A percentile compares a stretch with the other conserved stretches of the same genome.
phyloP scores from a whole-genome alignment of 2,329 filamentous ascomycete genomes.

The Trichoderma semiorbis region DNA sequence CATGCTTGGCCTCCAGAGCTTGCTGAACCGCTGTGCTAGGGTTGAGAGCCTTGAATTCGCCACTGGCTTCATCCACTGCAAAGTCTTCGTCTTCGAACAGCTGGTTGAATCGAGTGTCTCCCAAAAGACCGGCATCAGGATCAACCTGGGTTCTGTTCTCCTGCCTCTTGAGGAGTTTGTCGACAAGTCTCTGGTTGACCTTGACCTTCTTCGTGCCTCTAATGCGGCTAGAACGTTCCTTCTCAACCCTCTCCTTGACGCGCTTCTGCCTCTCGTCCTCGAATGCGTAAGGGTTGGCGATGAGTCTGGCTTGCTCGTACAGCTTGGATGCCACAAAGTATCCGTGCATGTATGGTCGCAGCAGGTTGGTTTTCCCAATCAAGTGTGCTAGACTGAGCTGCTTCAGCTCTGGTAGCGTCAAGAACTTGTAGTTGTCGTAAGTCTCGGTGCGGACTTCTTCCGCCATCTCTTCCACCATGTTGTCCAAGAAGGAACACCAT shows the following conservation, averaged over 20 bases:
- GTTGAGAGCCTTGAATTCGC: slow-evolving; percentile 85
- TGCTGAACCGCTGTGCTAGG: slow-evolving; percentile 65
- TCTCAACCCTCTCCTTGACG: slow-evolving; percentile 92
- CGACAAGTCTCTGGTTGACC: slow-evolving; percentile 81
- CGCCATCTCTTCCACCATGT: slow-evolving; percentile 97
- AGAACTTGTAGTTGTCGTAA: slow-evolving; percentile 99
- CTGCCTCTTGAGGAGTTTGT: slow-evolving; percentile 66
- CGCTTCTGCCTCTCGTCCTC: slow-evolving; percentile 89
- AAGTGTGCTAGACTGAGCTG: slow-evolving; percentile 83
- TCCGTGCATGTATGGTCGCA: slow-evolving; percentile 97
- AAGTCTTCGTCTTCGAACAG: slow-evolving; percentile 94
- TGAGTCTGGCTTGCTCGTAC: slow-evolving; percentile 91
- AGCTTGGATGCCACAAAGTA: slow-evolving; percentile 95
- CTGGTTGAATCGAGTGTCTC: slow-evolving; percentile 80
- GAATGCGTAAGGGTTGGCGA: slow-evolving; percentile 90
- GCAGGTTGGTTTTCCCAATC: slow-evolving; percentile 81
- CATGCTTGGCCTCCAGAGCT: slow-evolving; percentile 34
- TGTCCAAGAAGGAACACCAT: slow-evolving; percentile 97
- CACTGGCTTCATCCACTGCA: slow-evolving; percentile 81
- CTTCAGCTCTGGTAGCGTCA: slow-evolving; percentile 82
- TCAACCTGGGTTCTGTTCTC: slow-evolving; percentile 58
- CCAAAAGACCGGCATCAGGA: slow-evolving; percentile 63
- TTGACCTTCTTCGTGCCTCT: slow-evolving; percentile 95
- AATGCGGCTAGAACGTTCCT: slow-evolving; percentile 92
- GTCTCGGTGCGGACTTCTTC: slow-evolving; percentile 75